Evolutionary conservation across 371 early-diverging fungal genomes (phyloP), one percentile per base, ranked within the genome.

Genomic region (Syncephalastrum monosporum): DNA sequence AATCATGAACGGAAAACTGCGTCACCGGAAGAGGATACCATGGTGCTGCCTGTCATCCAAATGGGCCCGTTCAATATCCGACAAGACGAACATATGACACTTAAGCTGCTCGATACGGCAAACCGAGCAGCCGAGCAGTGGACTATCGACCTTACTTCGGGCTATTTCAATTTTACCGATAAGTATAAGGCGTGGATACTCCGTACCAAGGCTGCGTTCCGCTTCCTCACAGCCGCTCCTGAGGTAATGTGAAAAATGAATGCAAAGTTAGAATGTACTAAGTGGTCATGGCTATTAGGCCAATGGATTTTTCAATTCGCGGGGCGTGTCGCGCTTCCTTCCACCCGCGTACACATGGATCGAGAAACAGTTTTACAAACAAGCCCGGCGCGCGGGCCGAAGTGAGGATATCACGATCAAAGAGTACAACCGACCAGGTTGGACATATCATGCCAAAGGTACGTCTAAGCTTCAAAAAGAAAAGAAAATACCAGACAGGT

Each of bases 361-460:
- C 44, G 87, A 89, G 61, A 61, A 67, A 12, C 65, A 75, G 38
- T 87, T 93, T 63, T 84, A 79, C 54, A 62, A 67, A 16, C 70
- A 76, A 48, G 77, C 77, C 4, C 65, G 65, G 25, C 42, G 56
- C 8, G 61, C 57, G 10, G 65, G 73, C 3, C 77, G 79, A 56
- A 60, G 61, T 10, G 67, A 82, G 7, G 68, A 67, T 16, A 82
- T 91, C 47, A 75, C 71, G 8, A 80, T 93, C 21, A 68, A 72
- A 42, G 94, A 94, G 64, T 94, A 90, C 60, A 65, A 61, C 21
- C 72, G 91, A 41, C 64, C 71, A 13, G 90, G 86, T n/a, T 96
- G 96, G 95, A 94, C 96, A 0, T 96, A 84, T 65, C 96, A 96
- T 64, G 93, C 91, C 4, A 96, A 96, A 77, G 92, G 92, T 81